Conservation (phyloP, 1,284 basidiomycete genomes). For the Vanrija humicola region DNA sequence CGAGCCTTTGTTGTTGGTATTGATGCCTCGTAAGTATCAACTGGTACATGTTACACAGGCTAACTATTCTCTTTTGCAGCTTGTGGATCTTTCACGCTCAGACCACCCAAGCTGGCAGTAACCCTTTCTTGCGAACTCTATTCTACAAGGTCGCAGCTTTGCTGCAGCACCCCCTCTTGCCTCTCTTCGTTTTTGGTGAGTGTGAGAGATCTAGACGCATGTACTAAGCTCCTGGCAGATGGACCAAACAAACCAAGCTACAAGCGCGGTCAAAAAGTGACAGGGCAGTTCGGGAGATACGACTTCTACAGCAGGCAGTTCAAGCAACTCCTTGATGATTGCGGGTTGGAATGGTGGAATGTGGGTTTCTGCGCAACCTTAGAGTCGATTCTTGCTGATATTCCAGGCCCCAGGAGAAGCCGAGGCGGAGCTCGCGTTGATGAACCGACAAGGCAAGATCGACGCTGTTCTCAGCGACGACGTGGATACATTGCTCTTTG, state of each 20-base stretch:
- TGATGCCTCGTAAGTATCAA: slow-evolving; percentile 44
- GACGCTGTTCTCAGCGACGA: slow-evolving; percentile 92
- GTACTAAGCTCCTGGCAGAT: slow-evolving; percentile 45
- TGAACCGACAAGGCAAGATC: slow-evolving; percentile 74
- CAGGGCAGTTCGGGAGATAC: slow-evolving; percentile 50
- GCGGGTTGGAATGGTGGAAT: slow-evolving; percentile 81
- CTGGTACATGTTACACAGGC: not conserved
- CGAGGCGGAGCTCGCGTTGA: slow-evolving; percentile 87
- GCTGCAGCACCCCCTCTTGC: slow-evolving; percentile 71
- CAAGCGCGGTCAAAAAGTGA: slow-evolving; percentile 66
- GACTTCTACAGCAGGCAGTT: slow-evolving; percentile 65
- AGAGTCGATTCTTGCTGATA: not conserved
- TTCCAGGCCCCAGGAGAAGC: slow-evolving; percentile 85
- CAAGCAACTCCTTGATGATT: slow-evolving; percentile 77
- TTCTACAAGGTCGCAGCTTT: slow-evolving; percentile 61
- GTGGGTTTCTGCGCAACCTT: slow-evolving; percentile 43
- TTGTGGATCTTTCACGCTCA: slow-evolving; percentile 54
- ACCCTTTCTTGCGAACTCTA: slow-evolving; percentile 53
- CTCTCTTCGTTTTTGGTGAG: slow-evolving; percentile 80
- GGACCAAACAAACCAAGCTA: slow-evolving; percentile 75
- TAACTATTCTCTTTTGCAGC: slow-evolving; percentile 17
- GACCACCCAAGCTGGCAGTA: slow-evolving; percentile 47
- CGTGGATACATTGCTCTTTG: slow-evolving; percentile 87
- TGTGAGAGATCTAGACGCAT: not conserved
- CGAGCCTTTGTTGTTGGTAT: slow-evolving; percentile 49